These are phyloP conservation scores for Rhazya stricta DNA, from an alignment of 257 asterid species.

Conservation along the genomic window DNA sequence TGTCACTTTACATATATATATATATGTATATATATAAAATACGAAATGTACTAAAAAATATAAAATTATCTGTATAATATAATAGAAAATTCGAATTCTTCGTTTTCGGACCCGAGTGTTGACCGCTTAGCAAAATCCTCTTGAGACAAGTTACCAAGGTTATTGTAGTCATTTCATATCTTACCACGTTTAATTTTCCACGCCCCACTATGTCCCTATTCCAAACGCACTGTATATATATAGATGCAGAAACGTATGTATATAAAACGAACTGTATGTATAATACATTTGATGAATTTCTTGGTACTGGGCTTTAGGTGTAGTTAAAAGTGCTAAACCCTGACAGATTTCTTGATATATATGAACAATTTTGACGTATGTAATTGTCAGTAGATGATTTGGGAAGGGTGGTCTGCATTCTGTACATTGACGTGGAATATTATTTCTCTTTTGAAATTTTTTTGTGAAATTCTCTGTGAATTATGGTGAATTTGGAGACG, in stretches of 20 bases:
- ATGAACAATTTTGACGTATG: background rate
- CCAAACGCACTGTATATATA: background rate
- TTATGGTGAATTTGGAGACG: slow-evolving; percentile 30
- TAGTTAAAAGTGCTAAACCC: background rate
- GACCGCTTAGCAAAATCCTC: no score
- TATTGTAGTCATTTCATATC: slow-evolving; percentile 2
- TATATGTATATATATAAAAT: no score
- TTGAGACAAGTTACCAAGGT: no score
- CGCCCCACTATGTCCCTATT: background rate
- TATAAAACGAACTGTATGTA: background rate
- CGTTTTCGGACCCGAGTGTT: no score
- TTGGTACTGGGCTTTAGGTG: background rate
- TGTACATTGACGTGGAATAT: background rate
- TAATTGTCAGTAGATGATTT: background rate
- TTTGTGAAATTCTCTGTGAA: background rate
- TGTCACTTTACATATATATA: no score
- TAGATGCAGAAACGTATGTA: background rate
- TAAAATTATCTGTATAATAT: no score
- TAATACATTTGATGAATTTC: background rate
- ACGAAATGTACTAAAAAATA: no score
- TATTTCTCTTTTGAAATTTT: background rate
- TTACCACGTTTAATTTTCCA: slow-evolving; percentile 16
- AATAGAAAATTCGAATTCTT: no score
- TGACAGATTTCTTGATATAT: background rate
- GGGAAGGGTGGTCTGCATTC: background rate